Percentiles rank a stretch among this genome's conserved stretches.
Evolutionary conservation across 1,139 yeast genomes (phyloP).

Genomic region (Yamadazyma songkhlaensis): DNA sequence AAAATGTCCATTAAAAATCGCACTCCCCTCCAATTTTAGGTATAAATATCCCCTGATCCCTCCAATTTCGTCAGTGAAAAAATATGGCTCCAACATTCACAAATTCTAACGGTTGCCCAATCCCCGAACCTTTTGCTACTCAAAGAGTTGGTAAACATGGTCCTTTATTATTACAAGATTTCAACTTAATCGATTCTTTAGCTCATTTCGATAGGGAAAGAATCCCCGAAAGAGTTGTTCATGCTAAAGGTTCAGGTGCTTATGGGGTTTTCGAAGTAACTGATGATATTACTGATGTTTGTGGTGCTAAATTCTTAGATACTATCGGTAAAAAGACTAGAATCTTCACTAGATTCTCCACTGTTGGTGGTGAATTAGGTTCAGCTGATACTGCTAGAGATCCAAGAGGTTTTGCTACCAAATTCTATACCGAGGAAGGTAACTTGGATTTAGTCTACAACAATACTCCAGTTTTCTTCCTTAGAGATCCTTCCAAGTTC

Average conservation of each 20-base stretch:
- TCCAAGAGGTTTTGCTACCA: slow-evolving; percentile 84
- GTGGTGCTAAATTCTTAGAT: slow-evolving; percentile 68
- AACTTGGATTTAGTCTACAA: slow-evolving; percentile 85
- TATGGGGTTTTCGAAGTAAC: slow-evolving; percentile 79
- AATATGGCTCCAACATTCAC: slow-evolving; percentile 49
- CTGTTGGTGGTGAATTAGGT: slow-evolving; percentile 87
- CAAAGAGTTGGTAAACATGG: slow-evolving; percentile 74
- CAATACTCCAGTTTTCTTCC: slow-evolving; percentile 85
- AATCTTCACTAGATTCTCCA: slow-evolving; percentile 75
- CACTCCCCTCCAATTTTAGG: neutral
- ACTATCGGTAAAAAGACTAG: slow-evolving; percentile 75
- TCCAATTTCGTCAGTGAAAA: neutral
- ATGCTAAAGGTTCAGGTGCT: slow-evolving; percentile 89
- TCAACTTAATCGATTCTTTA: slow-evolving; percentile 70
- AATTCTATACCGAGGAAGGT: slow-evolving; percentile 86
- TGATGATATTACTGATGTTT: slow-evolving; percentile 74
- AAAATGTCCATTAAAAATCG: slow-evolving; percentile 4
- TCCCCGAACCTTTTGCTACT: slow-evolving; percentile 65
- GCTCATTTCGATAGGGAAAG: slow-evolving; percentile 88
- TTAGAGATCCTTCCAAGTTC: slow-evolving; percentile 84
- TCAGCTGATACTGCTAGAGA: slow-evolving; percentile 86
- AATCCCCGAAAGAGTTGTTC: slow-evolving; percentile 87
- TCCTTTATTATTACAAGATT: slow-evolving; percentile 75
- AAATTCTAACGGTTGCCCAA: slow-evolving; percentile 74
- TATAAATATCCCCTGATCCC: neutral